A percentile compares a stretch with the other conserved stretches of the same genome.
Evolutionary conservation across 2,329 filamentous ascomycete species (phyloP).

Genomic region (Penicillium sclerotiorum): DNA sequence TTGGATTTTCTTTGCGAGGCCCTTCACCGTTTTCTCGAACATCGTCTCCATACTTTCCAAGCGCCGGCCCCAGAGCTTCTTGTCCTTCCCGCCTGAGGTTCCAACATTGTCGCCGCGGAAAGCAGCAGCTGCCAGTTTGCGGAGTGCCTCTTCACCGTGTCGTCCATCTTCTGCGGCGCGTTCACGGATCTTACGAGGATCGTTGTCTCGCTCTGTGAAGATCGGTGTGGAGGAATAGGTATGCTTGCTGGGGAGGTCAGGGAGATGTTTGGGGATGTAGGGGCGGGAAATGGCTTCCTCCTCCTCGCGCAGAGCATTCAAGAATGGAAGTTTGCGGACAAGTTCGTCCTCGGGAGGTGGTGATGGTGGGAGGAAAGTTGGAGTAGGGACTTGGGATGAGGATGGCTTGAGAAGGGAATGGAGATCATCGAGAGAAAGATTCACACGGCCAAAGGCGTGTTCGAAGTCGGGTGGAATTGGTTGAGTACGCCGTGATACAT

Average conservation of each 20-base stretch:
- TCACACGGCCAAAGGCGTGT: constrained; percentile 40
- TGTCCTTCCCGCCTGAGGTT: constrained; percentile 45
- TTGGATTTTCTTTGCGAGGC: constrained; percentile 46
- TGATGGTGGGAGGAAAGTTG: constrained; percentile 40
- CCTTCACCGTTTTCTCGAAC: constrained; percentile 60
- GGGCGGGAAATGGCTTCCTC: constrained; percentile 49
- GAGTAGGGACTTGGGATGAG: constrained; percentile 22
- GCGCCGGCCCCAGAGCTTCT: constrained; percentile 42
- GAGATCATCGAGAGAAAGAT: constrained; percentile 37
- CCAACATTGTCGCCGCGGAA: constrained; percentile 42
- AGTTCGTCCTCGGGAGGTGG: constrained; percentile 45
- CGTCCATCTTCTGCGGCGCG: constrained; percentile 67
- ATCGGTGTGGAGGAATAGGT: constrained; percentile 65
- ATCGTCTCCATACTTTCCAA: constrained; percentile 50
- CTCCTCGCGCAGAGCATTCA: constrained; percentile 55
- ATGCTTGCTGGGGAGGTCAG: constrained; percentile 64
- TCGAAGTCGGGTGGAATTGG: constrained; percentile 64
- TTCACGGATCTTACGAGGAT: constrained; percentile 63
- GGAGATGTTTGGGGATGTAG: constrained; percentile 64
- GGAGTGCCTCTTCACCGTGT: constrained; percentile 65
- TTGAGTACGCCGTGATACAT: constrained; percentile 55
- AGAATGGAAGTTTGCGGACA: constrained; percentile 44
- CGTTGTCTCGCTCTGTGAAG: constrained; percentile 60
- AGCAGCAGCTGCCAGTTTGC: constrained; percentile 59
- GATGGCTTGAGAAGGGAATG: constrained; percentile 35